Evolutionary conservation across 306 rosid genomes (phyloP).

Genomic region (Luffa aegyptiaca): DNA sequence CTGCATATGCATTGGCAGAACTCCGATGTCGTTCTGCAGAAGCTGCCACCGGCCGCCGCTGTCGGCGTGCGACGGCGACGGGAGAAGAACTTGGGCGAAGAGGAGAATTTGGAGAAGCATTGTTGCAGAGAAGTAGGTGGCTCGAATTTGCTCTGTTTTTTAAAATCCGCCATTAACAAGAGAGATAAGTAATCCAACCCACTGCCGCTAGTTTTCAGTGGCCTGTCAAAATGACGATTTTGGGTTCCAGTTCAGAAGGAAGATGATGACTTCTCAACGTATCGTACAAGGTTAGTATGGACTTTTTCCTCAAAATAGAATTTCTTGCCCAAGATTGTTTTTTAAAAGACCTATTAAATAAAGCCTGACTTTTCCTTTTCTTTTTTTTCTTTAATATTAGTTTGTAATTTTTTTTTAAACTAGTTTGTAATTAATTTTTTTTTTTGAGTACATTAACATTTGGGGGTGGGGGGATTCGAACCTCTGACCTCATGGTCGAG

Average conservation of each 20-base stretch:
- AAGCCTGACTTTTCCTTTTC: background rate
- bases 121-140: background rate
- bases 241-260: background rate
- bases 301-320: background rate
- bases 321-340: background rate
- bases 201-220: background rate
- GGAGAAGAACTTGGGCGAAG: constrained; percentile 22
- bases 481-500: too few relatives aligned
- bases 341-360: background rate
- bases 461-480: too few relatives aligned
- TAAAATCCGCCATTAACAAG: background rate
- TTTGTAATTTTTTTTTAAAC: too few relatives aligned
- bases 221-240: background rate
- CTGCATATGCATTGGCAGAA: constrained; percentile 92
- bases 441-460: too few relatives aligned
- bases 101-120: constrained; percentile 21
- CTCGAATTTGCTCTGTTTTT: background rate
- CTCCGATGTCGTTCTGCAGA: constrained; percentile 47
- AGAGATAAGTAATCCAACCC: background rate
- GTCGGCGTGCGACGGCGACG: background rate
- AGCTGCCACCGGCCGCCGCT: constrained; percentile 48
- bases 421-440: too few relatives aligned
- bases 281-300: background rate
- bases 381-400: background rate
- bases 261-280: background rate